A percentile compares a stretch with the other conserved stretches of the same genome.
These are phyloP conservation scores for Clausena lansium DNA, from an alignment of 345 rosid species.

Conservation along the genomic window DNA sequence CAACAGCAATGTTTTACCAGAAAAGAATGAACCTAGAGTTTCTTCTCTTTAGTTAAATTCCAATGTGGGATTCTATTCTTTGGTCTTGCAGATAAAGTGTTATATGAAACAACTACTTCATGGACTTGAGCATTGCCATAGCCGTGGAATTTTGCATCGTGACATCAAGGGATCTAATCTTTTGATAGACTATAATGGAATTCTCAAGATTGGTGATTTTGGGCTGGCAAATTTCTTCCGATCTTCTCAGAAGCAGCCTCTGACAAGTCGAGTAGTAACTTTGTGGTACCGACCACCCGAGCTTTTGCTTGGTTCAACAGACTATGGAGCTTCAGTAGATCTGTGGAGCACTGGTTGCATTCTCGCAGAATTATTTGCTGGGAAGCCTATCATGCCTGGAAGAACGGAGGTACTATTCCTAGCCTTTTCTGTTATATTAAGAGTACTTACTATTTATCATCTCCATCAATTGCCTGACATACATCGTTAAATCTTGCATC, in stretches of 20 bases:
- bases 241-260: slow-evolving; percentile 45
- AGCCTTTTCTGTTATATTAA: not conserved
- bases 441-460: not conserved
- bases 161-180: slow-evolving; percentile 59
- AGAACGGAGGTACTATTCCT: slow-evolving; percentile 47
- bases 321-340: slow-evolving; percentile 51
- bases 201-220: slow-evolving; percentile 57
- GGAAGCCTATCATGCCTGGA: slow-evolving; percentile 69
- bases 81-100: slow-evolving; percentile 46
- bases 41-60: not conserved
- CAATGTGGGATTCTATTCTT: slow-evolving; percentile 11
- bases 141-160: slow-evolving; percentile 53
- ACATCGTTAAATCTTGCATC: not conserved
- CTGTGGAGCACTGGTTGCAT: slow-evolving; percentile 65
- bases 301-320: slow-evolving; percentile 61
- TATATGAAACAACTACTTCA: slow-evolving; percentile 52
- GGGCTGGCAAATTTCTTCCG: slow-evolving; percentile 47
- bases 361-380: slow-evolving; percentile 57
- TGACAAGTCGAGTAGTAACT: slow-evolving; percentile 61
- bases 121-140: slow-evolving; percentile 59
- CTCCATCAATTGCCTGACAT: not conserved
- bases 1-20: not conserved
- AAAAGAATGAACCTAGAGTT: not conserved
- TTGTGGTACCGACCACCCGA: slow-evolving; percentile 65
- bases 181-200: slow-evolving; percentile 38